A percentile compares a stretch with the other conserved stretches of the same genome.
phyloP scores from a whole-genome alignment of 345 rosid species.

The Ceriops zippeliana region DNA sequence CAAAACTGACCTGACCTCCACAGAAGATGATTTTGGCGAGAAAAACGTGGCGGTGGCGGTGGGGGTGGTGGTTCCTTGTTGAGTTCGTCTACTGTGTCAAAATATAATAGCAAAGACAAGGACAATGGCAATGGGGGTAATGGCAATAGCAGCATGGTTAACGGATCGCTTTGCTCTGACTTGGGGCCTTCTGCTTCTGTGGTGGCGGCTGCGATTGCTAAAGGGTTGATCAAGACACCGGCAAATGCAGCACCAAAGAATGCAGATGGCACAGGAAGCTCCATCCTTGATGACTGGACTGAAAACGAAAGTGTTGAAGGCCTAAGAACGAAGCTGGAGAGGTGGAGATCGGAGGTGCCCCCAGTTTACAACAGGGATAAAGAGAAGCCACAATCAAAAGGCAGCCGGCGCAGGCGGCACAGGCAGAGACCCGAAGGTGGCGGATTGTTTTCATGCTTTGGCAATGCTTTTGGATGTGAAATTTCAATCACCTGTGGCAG shows the following conservation, averaged over 20 bases:
- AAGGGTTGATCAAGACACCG: slow-evolving; percentile 60
- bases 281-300: slow-evolving; percentile 52
- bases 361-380: slow-evolving; percentile 28
- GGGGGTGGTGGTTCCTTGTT: slow-evolving; percentile 19
- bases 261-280: slow-evolving; percentile 31
- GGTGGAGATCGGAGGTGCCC: slow-evolving; percentile 64
- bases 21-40: slow-evolving; percentile 10
- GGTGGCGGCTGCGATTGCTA: slow-evolving; percentile 92
- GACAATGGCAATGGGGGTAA: not conserved
- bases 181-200: slow-evolving; percentile 95
- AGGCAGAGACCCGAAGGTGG: slow-evolving; percentile 25
- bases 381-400: slow-evolving; percentile 10
- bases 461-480: slow-evolving; percentile 69
- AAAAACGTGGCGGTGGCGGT: not conserved
- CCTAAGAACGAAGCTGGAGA: slow-evolving; percentile 51
- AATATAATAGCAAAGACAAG: slow-evolving; percentile 5
- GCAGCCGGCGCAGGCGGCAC: slow-evolving; percentile 16
- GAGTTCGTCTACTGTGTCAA: not conserved
- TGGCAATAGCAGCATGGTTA: slow-evolving; percentile 51
- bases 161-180: slow-evolving; percentile 59
- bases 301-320: slow-evolving; percentile 46
- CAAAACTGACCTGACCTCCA: slow-evolving; percentile 44
- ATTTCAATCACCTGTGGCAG: slow-evolving; percentile 87
- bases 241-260: slow-evolving; percentile 16
- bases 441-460: slow-evolving; percentile 76